Percentiles rank a stretch among this genome's conserved stretches.
phyloP scores from a whole-genome alignment of 2,329 filamentous ascomycete genomes.

The Exophiala dermatitidis region DNA sequence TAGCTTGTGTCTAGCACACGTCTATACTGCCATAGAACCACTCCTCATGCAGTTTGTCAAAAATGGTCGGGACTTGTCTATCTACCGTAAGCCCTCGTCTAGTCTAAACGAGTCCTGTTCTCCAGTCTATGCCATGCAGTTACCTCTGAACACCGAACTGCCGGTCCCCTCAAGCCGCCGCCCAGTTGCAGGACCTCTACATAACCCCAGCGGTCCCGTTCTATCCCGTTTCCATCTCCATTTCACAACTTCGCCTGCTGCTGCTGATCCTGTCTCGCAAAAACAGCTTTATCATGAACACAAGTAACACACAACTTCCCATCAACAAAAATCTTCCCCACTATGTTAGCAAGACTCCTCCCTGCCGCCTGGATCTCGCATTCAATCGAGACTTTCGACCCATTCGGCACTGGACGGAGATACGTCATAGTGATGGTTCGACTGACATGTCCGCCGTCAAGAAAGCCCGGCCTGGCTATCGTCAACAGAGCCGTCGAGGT shows the following conservation, averaged over 20 bases:
- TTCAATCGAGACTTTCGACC: conserved; percentile 8
- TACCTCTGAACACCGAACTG: no score
- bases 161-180: no score
- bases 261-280: neutral
- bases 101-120: no score
- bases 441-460: conserved; percentile 12
- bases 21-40: no score
- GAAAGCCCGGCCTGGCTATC: conserved; percentile 12
- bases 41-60: no score
- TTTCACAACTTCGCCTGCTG: neutral
- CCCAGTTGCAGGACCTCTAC: no score
- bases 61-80: no score
- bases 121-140: no score
- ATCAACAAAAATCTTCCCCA: neutral
- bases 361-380: conserved; percentile 13
- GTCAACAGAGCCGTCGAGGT: conserved; percentile 15
- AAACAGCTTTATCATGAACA: neutral
- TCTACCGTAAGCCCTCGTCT: no score
- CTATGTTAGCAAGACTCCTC: neutral
- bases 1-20: no score
- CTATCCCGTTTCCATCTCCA: no score
- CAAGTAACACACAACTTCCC: neutral
- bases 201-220: no score
- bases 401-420: conserved; percentile 10
- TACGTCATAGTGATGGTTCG: conserved; percentile 14